These are phyloP conservation scores for Alternaria sp. DNA, from an alignment of 2,329 filamentous ascomycete genomes.

Conservation along the genomic window DNA sequence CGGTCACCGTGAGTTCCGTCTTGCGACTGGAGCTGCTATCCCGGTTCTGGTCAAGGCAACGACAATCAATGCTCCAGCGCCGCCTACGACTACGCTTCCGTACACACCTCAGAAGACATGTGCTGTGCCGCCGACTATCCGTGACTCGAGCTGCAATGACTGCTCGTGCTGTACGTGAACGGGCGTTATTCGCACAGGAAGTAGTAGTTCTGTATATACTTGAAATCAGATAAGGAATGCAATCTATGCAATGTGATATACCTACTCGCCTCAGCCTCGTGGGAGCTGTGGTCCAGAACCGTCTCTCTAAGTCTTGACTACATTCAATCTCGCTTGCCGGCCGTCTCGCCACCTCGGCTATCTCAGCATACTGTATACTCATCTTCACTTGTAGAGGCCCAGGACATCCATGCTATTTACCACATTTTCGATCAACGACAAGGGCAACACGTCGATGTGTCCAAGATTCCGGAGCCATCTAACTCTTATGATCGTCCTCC, in stretches of 20 bases:
- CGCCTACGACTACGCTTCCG: constrained; percentile 42
- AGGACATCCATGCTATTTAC: no score
- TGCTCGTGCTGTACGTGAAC: constrained; percentile 44
- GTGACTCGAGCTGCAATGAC: constrained; percentile 45
- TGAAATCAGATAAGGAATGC: fast-evolving
- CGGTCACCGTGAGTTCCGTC: constrained; percentile 67
- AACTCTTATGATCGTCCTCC: no score
- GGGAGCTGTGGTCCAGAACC: no score
- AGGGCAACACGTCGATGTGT: no score
- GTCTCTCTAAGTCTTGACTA: no score
- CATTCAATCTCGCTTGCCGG: no score
- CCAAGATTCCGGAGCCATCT: no score
- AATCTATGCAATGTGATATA: neutral
- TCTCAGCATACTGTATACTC: fast-evolving
- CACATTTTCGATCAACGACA: no score
- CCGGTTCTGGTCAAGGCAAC: constrained; percentile 71
- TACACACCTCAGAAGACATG: constrained; percentile 40
- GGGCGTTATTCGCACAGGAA: neutral
- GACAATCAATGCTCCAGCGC: constrained; percentile 46
- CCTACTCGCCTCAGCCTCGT: no score
- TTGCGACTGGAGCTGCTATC: constrained; percentile 73
- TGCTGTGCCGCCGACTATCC: constrained; percentile 37
- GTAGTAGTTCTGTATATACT: neutral
- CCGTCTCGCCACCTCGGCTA: no score
- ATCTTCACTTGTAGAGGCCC: no score